Evolutionary conservation across 257 asterid genomes (phyloP), one percentile per base, ranked within the genome.

Genomic region (Osmanthus fragrans): DNA sequence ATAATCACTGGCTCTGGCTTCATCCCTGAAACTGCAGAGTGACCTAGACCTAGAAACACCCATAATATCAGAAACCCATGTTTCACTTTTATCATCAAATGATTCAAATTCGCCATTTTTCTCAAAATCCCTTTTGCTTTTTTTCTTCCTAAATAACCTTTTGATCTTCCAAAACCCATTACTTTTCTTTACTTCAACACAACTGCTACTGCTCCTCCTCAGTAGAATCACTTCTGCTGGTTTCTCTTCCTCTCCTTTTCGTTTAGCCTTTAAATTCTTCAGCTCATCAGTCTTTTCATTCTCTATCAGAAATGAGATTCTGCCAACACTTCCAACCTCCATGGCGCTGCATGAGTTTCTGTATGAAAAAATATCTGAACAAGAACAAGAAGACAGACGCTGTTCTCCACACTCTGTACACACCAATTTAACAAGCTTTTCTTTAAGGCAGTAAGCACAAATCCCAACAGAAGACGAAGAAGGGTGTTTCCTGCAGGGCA

Each of bases 381-480:
- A 92, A 29, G 99, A 92, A 51, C 96, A 92, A 0, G 97, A 92
- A 21, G 96, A 89, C 4, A 91, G 86, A 6, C 99, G 81, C 82
- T 95, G 96, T 73, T 95, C 99, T 40, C 99, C 99, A 73, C 99
- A 95, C 29, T 95, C 99, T 0, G 97, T 86, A 85, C 99, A 95
- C 5, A 95, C 90, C 40, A 95, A 58, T 6, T 89, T 85, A 21
- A 90, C 87, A n/a, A 95, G 85, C 81, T 88, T 80, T 15, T 95
- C 99, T 78, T 89, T 92, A 4, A 95, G 84, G 33, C 99, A 95
- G 84, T 74, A 30, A 30, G 99, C 86, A 75, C 99, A 95, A 23
- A 95, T 85, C 2, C 99, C 99, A 8, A 87, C 87, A 4, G 94
- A 79, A 4, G 93, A 78, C 0, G 93, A 84, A 40, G 74, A 84